Conservation (phyloP, 306 rosid species). For the Prunus fruticosa region DNA sequence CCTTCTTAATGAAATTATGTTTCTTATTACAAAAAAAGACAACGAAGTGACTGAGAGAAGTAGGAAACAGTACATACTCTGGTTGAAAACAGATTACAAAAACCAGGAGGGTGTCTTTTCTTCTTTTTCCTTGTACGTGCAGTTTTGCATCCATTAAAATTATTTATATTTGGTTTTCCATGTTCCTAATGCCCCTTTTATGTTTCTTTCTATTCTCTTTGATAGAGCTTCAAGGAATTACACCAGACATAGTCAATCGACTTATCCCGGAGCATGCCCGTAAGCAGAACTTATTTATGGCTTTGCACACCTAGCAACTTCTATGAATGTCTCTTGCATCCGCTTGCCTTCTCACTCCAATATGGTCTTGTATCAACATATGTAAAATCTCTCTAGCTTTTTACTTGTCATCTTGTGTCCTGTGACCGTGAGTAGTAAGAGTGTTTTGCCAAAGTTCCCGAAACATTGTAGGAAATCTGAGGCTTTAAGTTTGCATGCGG, state of each 20-base stretch:
- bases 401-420: conserved; percentile 19
- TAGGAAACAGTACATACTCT: neutral
- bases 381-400: conserved; percentile 3
- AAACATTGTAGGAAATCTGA: conserved; percentile 31
- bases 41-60: neutral
- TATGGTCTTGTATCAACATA: conserved; percentile 6
- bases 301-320: conserved; percentile 71
- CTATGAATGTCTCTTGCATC: conserved; percentile 9
- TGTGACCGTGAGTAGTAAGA: conserved; percentile 18
- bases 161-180: neutral
- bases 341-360: conserved; percentile 7
- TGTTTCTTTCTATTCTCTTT: conserved; percentile 2
- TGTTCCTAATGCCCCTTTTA: conserved; percentile 7
- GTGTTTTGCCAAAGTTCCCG: conserved; percentile 37
- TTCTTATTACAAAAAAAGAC: no score
- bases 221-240: conserved; percentile 86
- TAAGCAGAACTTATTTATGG: conserved; percentile 95
- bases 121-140: neutral
- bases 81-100: neutral
- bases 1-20: neutral
- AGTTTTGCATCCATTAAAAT: neutral
- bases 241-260: conserved; percentile 59
- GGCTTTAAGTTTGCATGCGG: conserved; percentile 26
- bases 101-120: neutral
- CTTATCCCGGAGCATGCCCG: conserved; percentile 98